Base-by-base conservation (phyloP, 2,329 filamentous ascomycete species). In the Apiospora hydei region DNA sequence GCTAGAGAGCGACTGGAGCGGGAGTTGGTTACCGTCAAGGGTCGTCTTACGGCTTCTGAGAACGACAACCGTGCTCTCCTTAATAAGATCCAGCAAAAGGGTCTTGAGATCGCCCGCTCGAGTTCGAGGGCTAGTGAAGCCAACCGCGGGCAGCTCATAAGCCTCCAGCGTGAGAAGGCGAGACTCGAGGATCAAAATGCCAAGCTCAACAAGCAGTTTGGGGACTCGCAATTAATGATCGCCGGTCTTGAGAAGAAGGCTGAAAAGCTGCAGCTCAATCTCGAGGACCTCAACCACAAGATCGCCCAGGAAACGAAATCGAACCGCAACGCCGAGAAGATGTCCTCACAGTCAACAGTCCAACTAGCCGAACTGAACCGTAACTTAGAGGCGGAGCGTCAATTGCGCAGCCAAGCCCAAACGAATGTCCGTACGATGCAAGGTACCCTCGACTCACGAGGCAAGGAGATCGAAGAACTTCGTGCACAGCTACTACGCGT, bases 61-160 rank as follows among this genome's bases (percentile, higher is more conserved):
- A 98, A 98, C 77, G 96, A 98, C 83, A 98, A 98, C 78, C 92
- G 94, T 69, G 92, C 95, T 6, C 86, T 99, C n/a, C 88, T 98
- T 75, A 98, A 98, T 84, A 98, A 98, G 83, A 88, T 99, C 24
- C 96, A 98, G 78, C 96, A 98, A 79, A 98, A 98, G 85, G 96
- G 97, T 43, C 88, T 99, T 8, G 96, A 99, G 80, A 97, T 99
- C 81, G 96, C 96, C 53, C 90, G 96, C 66, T 96, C 96, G 0
- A 94, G 90, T 73, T 97, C 95, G 6, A 92, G 92, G 72, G 96
- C 93, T 43, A 95, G 90, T 73, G 96, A 98, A 77, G 93, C 91
- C 44, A 94, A 95, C 67, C 91, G 95, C 49, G 88, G 91, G 2
- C 93, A 96, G 76, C 86, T 98, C 67, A 82, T 89, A 51, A 90